Conservation (phyloP, 192 early-diverging fungal genomes). For the Coemansia furcata region DNA sequence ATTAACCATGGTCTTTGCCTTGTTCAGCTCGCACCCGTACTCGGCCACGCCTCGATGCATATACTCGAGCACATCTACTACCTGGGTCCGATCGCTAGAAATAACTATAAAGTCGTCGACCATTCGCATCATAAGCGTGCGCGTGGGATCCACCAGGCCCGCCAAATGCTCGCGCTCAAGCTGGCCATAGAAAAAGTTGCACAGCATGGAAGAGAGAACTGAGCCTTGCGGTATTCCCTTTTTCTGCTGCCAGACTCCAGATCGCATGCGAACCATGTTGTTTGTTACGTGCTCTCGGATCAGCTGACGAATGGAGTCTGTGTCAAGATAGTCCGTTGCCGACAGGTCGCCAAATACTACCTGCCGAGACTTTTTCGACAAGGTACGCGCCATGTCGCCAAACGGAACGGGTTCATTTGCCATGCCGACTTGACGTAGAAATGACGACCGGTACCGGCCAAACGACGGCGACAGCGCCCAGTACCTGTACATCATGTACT, state of each 20-base stretch:
- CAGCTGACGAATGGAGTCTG: constrained; percentile 45
- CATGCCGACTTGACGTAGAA: constrained; percentile 20
- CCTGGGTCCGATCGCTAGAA: constrained; percentile 55
- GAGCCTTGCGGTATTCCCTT: constrained; percentile 93
- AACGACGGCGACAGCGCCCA: constrained; percentile 49
- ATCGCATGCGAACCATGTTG: constrained; percentile 66
- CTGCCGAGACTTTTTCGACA: constrained; percentile 55
- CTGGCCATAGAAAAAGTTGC: constrained; percentile 82
- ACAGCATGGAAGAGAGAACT: constrained; percentile 78
- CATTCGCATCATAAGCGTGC: constrained; percentile 67
- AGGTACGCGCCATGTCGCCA: constrained; percentile 37
- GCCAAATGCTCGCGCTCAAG: constrained; percentile 62
- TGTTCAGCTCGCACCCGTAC: constrained; percentile 77
- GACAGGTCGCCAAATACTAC: constrained; percentile 75
- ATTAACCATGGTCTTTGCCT: constrained; percentile 74
- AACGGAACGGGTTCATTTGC: constrained; percentile 52
- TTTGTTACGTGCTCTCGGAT: constrained; percentile 64
- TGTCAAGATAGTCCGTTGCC: constrained; percentile 55
- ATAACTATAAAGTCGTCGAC: constrained; percentile 87
- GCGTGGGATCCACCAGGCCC: constrained; percentile 35
- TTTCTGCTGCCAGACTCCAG: constrained; percentile 63
- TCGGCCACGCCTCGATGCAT: constrained; percentile 63
- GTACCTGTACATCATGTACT: constrained; percentile 71
- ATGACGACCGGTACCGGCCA: constrained; percentile 23
- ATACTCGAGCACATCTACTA: constrained; percentile 53